Conservation (phyloP, 768 basidiomycete species). For the Collybia mongolica region DNA sequence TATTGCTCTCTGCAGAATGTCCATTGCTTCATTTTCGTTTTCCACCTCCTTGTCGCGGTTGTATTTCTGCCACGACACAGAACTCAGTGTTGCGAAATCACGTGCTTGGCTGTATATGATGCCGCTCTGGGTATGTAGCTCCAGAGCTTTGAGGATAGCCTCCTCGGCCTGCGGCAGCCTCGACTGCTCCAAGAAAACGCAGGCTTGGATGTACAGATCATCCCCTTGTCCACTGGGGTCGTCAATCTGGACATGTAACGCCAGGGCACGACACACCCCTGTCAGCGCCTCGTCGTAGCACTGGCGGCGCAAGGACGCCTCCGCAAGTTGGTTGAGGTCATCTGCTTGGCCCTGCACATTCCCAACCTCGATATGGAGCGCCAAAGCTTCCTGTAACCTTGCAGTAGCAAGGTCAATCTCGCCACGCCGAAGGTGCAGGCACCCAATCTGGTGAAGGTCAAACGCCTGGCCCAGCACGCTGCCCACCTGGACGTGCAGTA, state of each 20-base stretch:
- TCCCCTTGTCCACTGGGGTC: conserved; percentile 22
- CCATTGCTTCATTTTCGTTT: not conserved
- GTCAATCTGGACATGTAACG: conserved; percentile 18
- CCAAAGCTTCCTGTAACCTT: conserved; percentile 9
- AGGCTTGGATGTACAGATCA: conserved; percentile 23
- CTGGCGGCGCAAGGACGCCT: conserved; percentile 10
- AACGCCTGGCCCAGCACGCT: conserved; percentile 16
- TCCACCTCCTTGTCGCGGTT: not conserved
- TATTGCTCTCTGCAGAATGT: not conserved
- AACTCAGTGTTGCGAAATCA: conserved; percentile 19
- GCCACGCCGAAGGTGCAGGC: conserved; percentile 7
- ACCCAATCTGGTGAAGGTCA: conserved; percentile 16
- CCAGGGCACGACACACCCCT: conserved; percentile 11
- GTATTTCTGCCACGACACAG: conserved; percentile 16
- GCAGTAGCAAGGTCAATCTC: conserved; percentile 10
- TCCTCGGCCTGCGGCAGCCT: conserved; percentile 18
- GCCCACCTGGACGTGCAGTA: conserved; percentile 4
- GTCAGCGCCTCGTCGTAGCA: conserved; percentile 13
- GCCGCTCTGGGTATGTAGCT: conserved; percentile 12
- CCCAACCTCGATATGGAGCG: conserved; percentile 10
- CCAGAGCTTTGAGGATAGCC: conserved; percentile 16
- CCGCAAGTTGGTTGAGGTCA: conserved; percentile 14
- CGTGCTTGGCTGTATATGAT: conserved; percentile 12
- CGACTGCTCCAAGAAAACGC: conserved; percentile 18
- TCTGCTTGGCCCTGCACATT: conserved; percentile 20